These are phyloP conservation scores for Colletotrichum sp. DNA, from an alignment of 2,329 filamentous ascomycete species.

Conservation along the genomic window DNA sequence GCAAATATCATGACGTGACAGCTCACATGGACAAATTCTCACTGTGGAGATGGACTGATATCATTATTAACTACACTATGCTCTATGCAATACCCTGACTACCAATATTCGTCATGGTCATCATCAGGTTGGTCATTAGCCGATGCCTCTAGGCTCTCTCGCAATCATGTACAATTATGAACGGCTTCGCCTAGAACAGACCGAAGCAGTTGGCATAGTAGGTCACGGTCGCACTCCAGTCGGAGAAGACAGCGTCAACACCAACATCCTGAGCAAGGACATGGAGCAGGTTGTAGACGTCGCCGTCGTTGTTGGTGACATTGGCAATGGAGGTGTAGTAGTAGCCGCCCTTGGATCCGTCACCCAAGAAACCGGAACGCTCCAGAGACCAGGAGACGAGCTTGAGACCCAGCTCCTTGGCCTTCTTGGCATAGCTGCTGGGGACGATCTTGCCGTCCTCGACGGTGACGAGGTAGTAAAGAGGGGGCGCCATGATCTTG, in stretches of 20 bases:
- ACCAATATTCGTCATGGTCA: background rate
- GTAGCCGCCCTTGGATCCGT: conserved; percentile 52
- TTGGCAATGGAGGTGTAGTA: conserved; percentile 63
- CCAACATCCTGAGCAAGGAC: conserved; percentile 67
- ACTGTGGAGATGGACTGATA: background rate
- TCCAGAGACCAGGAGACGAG: conserved; percentile 75
- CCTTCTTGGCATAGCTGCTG: conserved; percentile 65
- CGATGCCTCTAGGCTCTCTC: background rate
- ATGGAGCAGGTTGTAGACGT: conserved; percentile 70
- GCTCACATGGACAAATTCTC: background rate
- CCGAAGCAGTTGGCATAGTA: conserved; percentile 77
- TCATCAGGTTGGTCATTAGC: background rate
- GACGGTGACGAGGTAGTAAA: conserved; percentile 64
- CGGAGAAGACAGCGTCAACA: conserved; percentile 67
- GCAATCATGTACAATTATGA: background rate
- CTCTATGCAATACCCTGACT: background rate
- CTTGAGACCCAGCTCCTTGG: conserved; percentile 65
- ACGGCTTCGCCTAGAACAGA: conserved; percentile 23
- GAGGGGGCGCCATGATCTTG: conserved; percentile 66
- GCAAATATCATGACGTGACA: background rate
- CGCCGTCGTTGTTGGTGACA: conserved; percentile 65
- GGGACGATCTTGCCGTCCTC: conserved; percentile 62
- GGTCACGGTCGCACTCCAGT: conserved; percentile 72
- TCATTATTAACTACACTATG: background rate
- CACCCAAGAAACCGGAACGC: conserved; percentile 64